Conservation (phyloP, 257 asterid species). For the Mentha longifolia region DNA sequence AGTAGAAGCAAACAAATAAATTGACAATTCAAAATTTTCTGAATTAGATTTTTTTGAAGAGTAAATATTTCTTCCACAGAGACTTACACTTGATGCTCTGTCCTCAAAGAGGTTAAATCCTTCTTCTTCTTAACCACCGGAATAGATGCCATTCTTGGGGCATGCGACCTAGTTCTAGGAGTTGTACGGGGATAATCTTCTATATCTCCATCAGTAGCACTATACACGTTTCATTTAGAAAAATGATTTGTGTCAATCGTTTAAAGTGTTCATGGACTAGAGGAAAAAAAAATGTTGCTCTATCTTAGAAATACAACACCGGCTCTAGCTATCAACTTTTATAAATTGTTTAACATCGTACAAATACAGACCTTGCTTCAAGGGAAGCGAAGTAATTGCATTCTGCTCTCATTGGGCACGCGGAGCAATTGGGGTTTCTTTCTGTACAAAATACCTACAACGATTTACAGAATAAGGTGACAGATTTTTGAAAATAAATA, state of each 20-base stretch:
- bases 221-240: background rate
- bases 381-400: constrained; percentile 28
- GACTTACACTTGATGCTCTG: constrained; percentile 49
- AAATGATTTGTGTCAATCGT: no score
- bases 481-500: background rate
- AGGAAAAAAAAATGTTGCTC: background rate
- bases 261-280: no score
- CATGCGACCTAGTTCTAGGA: no score
- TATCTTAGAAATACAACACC: background rate
- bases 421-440: constrained; percentile 34
- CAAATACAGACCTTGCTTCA: constrained; percentile 10
- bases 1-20: background rate
- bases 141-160: no score
- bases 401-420: constrained; percentile 38
- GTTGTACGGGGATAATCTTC: no score
- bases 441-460: constrained; percentile 35
- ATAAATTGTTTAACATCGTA: background rate
- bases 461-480: background rate
- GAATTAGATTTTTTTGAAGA: background rate
- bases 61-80: background rate
- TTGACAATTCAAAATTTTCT: background rate
- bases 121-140: no score
- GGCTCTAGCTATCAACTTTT: no score
- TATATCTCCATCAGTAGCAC: background rate
- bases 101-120: background rate